Percentiles rank a stretch among this genome's conserved stretches.
These are phyloP conservation scores for Elsinoe fawcettii DNA, from an alignment of 2,329 filamentous ascomycete genomes.

Conservation along the genomic window DNA sequence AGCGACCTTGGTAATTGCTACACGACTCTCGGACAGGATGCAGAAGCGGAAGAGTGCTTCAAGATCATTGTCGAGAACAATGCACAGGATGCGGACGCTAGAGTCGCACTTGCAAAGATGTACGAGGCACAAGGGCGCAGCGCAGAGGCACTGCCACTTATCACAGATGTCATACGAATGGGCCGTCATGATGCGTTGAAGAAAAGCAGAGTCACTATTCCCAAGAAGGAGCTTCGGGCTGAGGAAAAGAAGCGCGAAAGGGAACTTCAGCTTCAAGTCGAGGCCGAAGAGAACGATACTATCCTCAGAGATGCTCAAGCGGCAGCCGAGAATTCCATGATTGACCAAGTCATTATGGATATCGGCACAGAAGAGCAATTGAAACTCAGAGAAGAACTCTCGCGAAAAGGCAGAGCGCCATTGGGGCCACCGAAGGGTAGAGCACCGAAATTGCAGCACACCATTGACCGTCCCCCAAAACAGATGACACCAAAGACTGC, in stretches of 20 bases:
- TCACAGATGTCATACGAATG: slow-evolving; percentile 65
- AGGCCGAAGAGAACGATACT: not conserved
- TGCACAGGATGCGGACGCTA: slow-evolving; percentile 63
- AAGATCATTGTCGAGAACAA: slow-evolving; percentile 66
- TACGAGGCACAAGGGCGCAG: slow-evolving; percentile 64
- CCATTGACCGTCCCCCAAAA: not conserved
- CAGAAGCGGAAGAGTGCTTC: slow-evolving; percentile 70
- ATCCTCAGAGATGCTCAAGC: not conserved
- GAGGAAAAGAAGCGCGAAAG: slow-evolving; percentile 3
- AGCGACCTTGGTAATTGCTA: slow-evolving; percentile 60
- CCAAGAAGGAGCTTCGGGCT: slow-evolving; percentile 2
- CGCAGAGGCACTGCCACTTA: slow-evolving; percentile 68
- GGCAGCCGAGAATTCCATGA: slow-evolving; percentile 3
- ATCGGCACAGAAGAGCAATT: slow-evolving; percentile 6
- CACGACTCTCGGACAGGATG: slow-evolving; percentile 52
- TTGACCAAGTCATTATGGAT: slow-evolving; percentile 6
- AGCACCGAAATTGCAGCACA: not conserved
- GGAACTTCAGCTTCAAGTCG: not conserved
- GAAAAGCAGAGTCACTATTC: slow-evolving; percentile 31
- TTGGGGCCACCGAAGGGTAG: not conserved
- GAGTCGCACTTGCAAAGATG: slow-evolving; percentile 72
- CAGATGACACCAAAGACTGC: not conserved
- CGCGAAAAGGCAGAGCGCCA: not conserved
- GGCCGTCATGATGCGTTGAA: slow-evolving; percentile 39
- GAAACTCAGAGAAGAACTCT: not conserved